Evolutionary conservation across 202 grass and related monocot species (phyloP).

Genomic region (Digitaria exilis): DNA sequence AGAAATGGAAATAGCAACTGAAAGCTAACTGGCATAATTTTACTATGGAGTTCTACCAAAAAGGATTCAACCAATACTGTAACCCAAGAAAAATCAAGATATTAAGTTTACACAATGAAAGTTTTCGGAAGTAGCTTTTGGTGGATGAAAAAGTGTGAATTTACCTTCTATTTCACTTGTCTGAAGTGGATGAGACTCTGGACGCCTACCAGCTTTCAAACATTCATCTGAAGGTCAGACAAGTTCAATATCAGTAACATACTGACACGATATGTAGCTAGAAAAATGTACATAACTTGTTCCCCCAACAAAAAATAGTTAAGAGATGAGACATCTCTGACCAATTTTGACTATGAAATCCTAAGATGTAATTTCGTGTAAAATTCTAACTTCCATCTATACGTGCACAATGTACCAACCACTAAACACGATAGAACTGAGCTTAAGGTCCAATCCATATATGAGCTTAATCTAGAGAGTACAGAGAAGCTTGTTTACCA

Average conservation of each 20-base stretch:
- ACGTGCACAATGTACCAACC: neutral
- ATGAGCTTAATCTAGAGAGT: neutral
- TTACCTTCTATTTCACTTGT: neutral
- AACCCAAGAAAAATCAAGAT: neutral
- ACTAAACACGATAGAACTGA: no score
- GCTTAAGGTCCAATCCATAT: no score
- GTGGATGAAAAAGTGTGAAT: neutral
- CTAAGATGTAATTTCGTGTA: neutral
- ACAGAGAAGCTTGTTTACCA: neutral
- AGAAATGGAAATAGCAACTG: neutral
- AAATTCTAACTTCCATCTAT: neutral
- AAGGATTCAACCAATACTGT: neutral
- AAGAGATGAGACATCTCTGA: neutral
- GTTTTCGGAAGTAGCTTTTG: neutral
- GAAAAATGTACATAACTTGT: neutral
- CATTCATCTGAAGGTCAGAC: conserved; percentile 15
- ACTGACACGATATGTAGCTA: neutral
- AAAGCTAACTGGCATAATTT: neutral
- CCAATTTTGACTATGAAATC: neutral
- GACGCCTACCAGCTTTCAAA: conserved; percentile 11
- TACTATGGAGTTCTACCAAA: neutral
- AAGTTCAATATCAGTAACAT: conserved; percentile 14
- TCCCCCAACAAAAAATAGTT: neutral
- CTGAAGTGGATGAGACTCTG: neutral
- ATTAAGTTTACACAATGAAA: neutral